Evolutionary conservation across 1,139 yeast species (phyloP), one percentile per base, ranked within the genome.

Genomic region (Meyerozyma carpophila): DNA sequence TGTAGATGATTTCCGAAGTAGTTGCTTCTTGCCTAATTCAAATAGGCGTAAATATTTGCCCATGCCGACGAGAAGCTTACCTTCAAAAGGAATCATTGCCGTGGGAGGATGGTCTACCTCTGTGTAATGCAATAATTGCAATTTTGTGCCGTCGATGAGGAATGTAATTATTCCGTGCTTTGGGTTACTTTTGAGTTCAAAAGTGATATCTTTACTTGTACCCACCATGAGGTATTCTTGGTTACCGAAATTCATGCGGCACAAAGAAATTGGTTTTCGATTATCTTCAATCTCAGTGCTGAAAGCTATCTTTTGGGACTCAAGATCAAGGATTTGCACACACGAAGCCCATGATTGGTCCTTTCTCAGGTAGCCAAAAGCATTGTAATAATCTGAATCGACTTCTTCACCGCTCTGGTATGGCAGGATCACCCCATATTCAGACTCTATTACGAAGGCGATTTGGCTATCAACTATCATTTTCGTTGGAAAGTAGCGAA

Each of bases 21-120:
- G 66, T 57, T 90, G 97, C 50, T 83, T 85, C 52, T 75, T 74
- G 1, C 98, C 98, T 32, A 90, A 51, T 34, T 84, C 94, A 58
- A 77, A 90, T 7, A 88, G 54, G 18, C 89, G 66, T 27, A 93
- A 53, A 28, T 63, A 61, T 41, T 75, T 71, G 0, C 74, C 76
- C 44, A 78, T 55, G 0, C 88, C 94, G 0, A 77, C 84, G 2
- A 90, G 61, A 1, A 90, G 58, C 49, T 73, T 71, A 0, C 84
- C 87, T 37, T 81, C 77, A 59, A 86, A 90, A 13, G 68, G 65
- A 1, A 63, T 50, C 58, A 91, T 54, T 0, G 84, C 71, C 27
- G 71, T 52, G 0, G 84, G 81, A 0, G 70, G 64, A 8, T 56
- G 65, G 6, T 77, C 81, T 1, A 85, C 63, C 25, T 64, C 59